phyloP scores from a whole-genome alignment of 2,329 filamentous ascomycete species.

The Calonectria fujianensis region DNA sequence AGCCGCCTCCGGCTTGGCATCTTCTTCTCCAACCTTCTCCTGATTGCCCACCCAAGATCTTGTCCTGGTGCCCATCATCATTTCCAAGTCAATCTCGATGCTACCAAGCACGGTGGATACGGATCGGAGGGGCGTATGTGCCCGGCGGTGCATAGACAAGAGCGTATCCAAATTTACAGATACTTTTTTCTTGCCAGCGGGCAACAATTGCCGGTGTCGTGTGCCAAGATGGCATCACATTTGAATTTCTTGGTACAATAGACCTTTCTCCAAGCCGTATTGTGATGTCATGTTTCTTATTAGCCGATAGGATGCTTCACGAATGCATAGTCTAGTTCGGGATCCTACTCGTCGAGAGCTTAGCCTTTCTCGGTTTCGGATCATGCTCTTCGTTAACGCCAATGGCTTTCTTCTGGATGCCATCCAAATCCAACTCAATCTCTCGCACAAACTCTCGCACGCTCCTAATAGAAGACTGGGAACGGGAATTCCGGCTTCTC shows the following conservation, averaged over 20 bases:
- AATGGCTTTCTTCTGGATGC: constrained; percentile 43
- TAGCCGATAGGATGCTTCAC: constrained; percentile 32
- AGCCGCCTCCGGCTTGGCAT: neutral
- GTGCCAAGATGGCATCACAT: neutral
- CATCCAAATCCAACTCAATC: constrained; percentile 53
- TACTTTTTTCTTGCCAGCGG: neutral
- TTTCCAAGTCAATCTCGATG: constrained; percentile 11
- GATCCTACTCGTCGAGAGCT: constrained; percentile 46
- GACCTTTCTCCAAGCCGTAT: neutral
- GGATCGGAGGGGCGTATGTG: neutral
- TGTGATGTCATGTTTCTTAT: constrained; percentile 7
- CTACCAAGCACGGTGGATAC: neutral
- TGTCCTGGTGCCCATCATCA: constrained; percentile 4
- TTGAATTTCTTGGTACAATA: neutral
- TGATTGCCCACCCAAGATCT: constrained; percentile 1
- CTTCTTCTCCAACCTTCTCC: constrained; percentile 4
- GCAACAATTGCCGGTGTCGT: neutral
- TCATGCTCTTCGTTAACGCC: constrained; percentile 47
- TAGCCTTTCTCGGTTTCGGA: constrained; percentile 47
- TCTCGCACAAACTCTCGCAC: constrained; percentile 48
- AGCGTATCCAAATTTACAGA: neutral
- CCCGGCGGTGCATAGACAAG: neutral
- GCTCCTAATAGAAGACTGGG: constrained; percentile 65
- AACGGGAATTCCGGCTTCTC: constrained; percentile 61
- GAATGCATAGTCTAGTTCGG: constrained; percentile 37